Percentiles rank a stretch among this genome's conserved stretches.
phyloP scores from a whole-genome alignment of 129 eudicot genomes.

The Centrapalus pauciflorus region DNA sequence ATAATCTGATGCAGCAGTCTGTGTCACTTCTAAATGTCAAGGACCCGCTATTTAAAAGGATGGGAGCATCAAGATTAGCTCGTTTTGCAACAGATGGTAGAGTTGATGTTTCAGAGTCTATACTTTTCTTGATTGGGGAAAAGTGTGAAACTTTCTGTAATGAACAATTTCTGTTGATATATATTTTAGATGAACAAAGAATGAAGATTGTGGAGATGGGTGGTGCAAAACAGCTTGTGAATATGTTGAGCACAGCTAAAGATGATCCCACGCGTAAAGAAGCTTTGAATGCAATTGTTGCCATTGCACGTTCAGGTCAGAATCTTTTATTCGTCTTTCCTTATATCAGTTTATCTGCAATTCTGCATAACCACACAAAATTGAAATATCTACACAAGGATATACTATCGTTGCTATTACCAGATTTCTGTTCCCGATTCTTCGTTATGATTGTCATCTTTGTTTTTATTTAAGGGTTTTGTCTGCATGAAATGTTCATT shows the following conservation, averaged over 20 bases:
- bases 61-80: conserved; percentile 93
- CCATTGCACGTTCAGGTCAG: conserved; percentile 86
- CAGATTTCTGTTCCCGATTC: background rate
- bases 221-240: conserved; percentile 67
- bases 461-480: background rate
- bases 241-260: conserved; percentile 74
- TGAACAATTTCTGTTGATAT: background rate
- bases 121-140: background rate
- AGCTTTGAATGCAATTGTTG: conserved; percentile 83
- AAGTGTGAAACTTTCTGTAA: background rate
- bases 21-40: conserved; percentile 81
- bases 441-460: background rate
- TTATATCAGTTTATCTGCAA: background rate
- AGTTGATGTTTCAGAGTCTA: background rate
- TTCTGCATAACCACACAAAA: background rate
- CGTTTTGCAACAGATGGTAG: conserved; percentile 85
- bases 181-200: conserved; percentile 62
- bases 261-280: conserved; percentile 83
- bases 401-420: too few species aligned
- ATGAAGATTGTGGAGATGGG: conserved; percentile 91
- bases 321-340: background rate
- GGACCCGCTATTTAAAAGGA: conserved; percentile 86
- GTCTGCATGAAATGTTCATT: background rate
- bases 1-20: conserved; percentile 77
- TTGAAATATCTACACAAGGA: too few species aligned